phyloP scores from a whole-genome alignment of 1,139 yeast species.

The Blastobotrys malaysiensis region DNA sequence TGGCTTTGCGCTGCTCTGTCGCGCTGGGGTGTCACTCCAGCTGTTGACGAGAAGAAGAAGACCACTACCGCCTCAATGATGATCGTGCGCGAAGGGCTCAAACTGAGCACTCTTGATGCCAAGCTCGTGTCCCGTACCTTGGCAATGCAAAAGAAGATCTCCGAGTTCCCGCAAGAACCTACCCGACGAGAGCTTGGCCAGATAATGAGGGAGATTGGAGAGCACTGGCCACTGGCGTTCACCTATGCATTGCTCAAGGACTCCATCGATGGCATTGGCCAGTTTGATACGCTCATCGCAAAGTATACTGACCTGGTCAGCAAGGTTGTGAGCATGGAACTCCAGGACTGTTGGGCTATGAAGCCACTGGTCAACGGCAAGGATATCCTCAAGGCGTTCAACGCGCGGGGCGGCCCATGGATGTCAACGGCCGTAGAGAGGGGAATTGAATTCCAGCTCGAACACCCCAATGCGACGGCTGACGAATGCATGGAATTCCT shows the following conservation, averaged over 20 bases:
- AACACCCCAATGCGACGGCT: conserved; percentile 50
- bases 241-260: conserved; percentile 19
- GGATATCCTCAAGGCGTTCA: conserved; percentile 45
- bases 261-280: conserved; percentile 3
- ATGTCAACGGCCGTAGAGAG: conserved; percentile 50
- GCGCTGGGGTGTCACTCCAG: conserved; percentile 43
- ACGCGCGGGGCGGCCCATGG: conserved; percentile 82
- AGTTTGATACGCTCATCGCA: conserved; percentile 4
- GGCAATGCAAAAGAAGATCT: conserved; percentile 29
- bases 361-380: conserved; percentile 54
- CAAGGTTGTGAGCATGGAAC: conserved; percentile 18
- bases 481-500: conserved; percentile 37
- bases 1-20: conserved; percentile 29
- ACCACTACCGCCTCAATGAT: conserved; percentile 36
- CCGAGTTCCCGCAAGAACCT: conserved; percentile 24
- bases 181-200: conserved; percentile 57
- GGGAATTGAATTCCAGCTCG: conserved; percentile 69
- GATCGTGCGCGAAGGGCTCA: conserved; percentile 64
- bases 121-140: conserved; percentile 45
- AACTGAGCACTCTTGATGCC: conserved; percentile 55
- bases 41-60: conserved; percentile 38
- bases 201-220: conserved; percentile 50
- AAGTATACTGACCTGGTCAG: conserved; percentile 17
- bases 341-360: conserved; percentile 30
- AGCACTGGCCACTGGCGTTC: conserved; percentile 45